Percentiles rank a stretch among this genome's conserved stretches.
phyloP scores from a whole-genome alignment of 495 filamentous ascomycete genomes.

The Trichoderma erinaceum region DNA sequence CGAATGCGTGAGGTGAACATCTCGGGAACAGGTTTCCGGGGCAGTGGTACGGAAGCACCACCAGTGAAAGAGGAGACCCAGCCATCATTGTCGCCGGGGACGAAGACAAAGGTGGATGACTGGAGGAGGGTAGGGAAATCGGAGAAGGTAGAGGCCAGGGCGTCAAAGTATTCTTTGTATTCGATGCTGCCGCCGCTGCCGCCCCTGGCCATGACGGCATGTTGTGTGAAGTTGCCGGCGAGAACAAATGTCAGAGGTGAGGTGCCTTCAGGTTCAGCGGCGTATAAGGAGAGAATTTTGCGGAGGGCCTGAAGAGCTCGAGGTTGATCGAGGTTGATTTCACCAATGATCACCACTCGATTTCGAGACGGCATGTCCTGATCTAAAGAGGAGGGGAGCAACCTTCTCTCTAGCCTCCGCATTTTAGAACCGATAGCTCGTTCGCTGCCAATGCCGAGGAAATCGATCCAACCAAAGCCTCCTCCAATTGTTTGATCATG shows the following conservation, averaged over 20 bases:
- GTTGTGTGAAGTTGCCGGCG: slow-evolving; percentile 74
- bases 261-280: slow-evolving; percentile 51
- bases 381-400: slow-evolving; percentile 27
- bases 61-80: slow-evolving; percentile 81
- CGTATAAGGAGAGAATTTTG: slow-evolving; percentile 67
- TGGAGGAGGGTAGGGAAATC: slow-evolving; percentile 82
- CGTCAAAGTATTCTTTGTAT: slow-evolving; percentile 92
- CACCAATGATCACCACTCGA: slow-evolving; percentile 68
- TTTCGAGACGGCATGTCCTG: slow-evolving; percentile 23
- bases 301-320: slow-evolving; percentile 67
- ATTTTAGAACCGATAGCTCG: slow-evolving; percentile 76
- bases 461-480: slow-evolving; percentile 95
- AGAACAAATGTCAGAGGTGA: slow-evolving; percentile 74
- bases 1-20: slow-evolving; percentile 79
- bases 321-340: slow-evolving; percentile 79
- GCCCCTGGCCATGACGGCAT: slow-evolving; percentile 64
- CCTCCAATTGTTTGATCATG: slow-evolving; percentile 59
- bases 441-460: slow-evolving; percentile 85
- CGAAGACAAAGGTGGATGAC: slow-evolving; percentile 76
- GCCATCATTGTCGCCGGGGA: slow-evolving; percentile 93
- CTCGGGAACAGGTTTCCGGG: slow-evolving; percentile 68
- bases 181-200: slow-evolving; percentile 71
- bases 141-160: slow-evolving; percentile 71
- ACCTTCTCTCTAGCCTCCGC: slow-evolving; percentile 60
- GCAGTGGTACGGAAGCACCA: slow-evolving; percentile 71